These are phyloP conservation scores for Puccinia coronata DNA, from an alignment of 1,284 basidiomycete genomes.

Conservation along the genomic window DNA sequence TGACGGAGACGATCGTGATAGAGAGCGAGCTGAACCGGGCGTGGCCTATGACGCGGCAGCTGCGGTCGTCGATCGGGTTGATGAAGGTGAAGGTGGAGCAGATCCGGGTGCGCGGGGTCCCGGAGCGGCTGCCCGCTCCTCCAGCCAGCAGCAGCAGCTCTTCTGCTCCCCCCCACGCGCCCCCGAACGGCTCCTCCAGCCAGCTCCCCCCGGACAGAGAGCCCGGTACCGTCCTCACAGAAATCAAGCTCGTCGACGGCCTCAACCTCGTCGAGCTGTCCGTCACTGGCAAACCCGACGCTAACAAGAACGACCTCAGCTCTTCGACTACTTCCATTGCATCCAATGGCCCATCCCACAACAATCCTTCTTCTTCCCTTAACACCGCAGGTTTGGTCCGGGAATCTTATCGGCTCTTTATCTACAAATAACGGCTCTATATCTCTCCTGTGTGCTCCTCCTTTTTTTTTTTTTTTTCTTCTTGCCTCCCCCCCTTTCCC, in stretches of 20 bases:
- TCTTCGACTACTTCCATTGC: not conserved
- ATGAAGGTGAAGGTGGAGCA: slow-evolving; percentile 25
- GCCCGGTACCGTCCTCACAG: slow-evolving; percentile 45
- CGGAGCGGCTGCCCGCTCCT: not conserved
- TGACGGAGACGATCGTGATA: slow-evolving; percentile 19
- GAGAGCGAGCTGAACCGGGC: slow-evolving; percentile 28
- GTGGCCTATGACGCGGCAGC: slow-evolving; percentile 13
- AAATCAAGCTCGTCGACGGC: slow-evolving; percentile 52
- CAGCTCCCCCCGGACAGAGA: slow-evolving; percentile 47
- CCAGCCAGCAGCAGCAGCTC: slow-evolving; percentile 3
- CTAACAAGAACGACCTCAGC: slow-evolving; percentile 24
- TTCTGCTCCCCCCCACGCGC: no score
- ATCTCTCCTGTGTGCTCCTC: not conserved
- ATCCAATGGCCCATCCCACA: not conserved
- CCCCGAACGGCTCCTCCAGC: not conserved
- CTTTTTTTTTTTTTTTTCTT: not conserved
- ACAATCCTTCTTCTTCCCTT: not conserved
- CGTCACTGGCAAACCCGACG: slow-evolving; percentile 48
- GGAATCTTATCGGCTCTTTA: slow-evolving; percentile 22
- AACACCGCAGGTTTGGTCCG: not conserved
- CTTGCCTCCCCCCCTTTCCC: no score
- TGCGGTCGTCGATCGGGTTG: slow-evolving; percentile 12
- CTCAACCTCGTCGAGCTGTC: slow-evolving; percentile 18
- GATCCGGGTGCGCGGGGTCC: not conserved
- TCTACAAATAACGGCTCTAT: not conserved